A percentile compares a stretch with the other conserved stretches of the same genome.
These are phyloP conservation scores for Lavandula angustifolia DNA, from an alignment of 257 asterid genomes.

Conservation along the genomic window DNA sequence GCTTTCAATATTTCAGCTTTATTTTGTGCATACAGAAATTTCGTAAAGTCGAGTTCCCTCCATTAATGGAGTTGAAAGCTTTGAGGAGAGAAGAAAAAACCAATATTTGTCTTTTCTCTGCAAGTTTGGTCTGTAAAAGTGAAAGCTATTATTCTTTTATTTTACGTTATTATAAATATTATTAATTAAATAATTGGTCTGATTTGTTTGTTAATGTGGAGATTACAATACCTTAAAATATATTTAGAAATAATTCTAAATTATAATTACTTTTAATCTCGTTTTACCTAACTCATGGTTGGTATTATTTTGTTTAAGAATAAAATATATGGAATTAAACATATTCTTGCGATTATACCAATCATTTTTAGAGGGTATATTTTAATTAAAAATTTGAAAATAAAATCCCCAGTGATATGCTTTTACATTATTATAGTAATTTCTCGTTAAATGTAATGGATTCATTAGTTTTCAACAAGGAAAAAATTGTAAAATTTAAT, in stretches of 20 bases:
- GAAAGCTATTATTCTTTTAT: slow-evolving; percentile 27
- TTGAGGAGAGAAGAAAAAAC: slow-evolving; percentile 30
- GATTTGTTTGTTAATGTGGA: slow-evolving; percentile 44
- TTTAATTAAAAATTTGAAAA: slow-evolving; percentile 12
- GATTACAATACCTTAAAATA: slow-evolving; percentile 32
- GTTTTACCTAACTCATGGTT: slow-evolving; percentile 28
- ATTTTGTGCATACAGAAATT: slow-evolving; percentile 32
- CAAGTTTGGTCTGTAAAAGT: slow-evolving; percentile 41
- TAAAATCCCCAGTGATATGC: slow-evolving; percentile 24
- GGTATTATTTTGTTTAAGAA: slow-evolving; percentile 23
- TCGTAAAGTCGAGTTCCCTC: slow-evolving; percentile 65
- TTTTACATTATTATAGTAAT: slow-evolving; percentile 24
- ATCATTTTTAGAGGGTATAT: not conserved
- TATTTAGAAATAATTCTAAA: slow-evolving; percentile 18
- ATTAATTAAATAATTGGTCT: slow-evolving; percentile 20
- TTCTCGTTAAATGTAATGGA: slow-evolving; percentile 21
- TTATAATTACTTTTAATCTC: slow-evolving; percentile 13
- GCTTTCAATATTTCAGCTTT: slow-evolving; percentile 32
- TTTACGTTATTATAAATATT: slow-evolving; percentile 27
- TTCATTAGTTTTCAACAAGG: slow-evolving; percentile 1
- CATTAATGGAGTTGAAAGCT: slow-evolving; percentile 49
- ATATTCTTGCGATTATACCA: slow-evolving; percentile 23
- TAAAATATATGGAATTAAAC: slow-evolving; percentile 17
- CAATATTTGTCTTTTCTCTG: slow-evolving; percentile 42
- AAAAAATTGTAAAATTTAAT: not conserved